A percentile compares a stretch with the other conserved stretches of the same genome.
Evolutionary conservation across 2,329 filamentous ascomycete species (phyloP).

Genomic region (Berkeleyomyces rouxiae): DNA sequence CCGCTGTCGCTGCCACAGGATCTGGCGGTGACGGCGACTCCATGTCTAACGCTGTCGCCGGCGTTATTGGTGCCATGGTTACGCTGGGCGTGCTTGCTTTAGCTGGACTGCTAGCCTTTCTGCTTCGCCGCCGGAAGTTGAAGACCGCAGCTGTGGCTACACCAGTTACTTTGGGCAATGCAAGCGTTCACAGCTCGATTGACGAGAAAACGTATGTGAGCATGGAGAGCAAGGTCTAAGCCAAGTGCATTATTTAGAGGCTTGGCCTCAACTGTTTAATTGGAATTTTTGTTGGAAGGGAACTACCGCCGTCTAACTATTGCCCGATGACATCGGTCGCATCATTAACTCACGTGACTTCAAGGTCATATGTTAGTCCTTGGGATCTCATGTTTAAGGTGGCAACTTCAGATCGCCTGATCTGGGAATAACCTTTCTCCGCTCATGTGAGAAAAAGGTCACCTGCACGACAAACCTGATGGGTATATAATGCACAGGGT

Average conservation of each 20-base stretch:
- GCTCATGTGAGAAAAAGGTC: too few species aligned
- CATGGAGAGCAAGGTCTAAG: constrained; percentile 6
- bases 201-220: constrained; percentile 5
- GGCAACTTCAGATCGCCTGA: too few species aligned
- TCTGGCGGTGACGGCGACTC: constrained; percentile 12
- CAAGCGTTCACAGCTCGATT: constrained; percentile 7
- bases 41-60: constrained; percentile 22
- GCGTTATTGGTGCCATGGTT: constrained; percentile 21
- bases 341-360: too few species aligned
- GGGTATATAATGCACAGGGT: too few species aligned
- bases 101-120: constrained; percentile 15
- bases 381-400: too few species aligned
- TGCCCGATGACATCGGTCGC: too few species aligned
- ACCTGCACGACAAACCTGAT: too few species aligned
- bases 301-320: too few species aligned
- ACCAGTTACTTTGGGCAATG: neutral
- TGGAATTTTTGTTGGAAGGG: too few species aligned
- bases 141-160: neutral
- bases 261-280: too few species aligned
- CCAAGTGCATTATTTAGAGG: neutral
- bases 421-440: too few species aligned
- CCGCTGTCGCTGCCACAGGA: constrained; percentile 1
- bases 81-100: constrained; percentile 18
- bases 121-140: constrained; percentile 17
- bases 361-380: too few species aligned